Conservation (phyloP, 106 monocot species). For the Vanilla planifolia region DNA sequence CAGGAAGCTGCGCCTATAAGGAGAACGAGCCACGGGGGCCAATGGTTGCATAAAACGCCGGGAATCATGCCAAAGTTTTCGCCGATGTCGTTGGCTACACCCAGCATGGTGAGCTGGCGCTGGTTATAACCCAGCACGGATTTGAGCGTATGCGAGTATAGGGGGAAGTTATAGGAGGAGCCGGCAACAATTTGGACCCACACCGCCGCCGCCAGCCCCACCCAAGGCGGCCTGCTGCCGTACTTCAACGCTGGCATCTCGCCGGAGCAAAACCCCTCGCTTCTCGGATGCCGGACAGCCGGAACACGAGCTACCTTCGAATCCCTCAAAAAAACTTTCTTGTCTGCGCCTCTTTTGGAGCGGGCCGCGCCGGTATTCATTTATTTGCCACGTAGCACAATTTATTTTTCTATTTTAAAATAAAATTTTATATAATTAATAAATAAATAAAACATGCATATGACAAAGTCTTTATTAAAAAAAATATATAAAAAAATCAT, state of each 20-base stretch:
- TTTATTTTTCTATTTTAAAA: too few species aligned
- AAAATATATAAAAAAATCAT: too few species aligned
- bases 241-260: constrained; percentile 29
- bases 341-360: too few species aligned
- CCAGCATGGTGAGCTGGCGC: constrained; percentile 61
- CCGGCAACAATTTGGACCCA: constrained; percentile 79
- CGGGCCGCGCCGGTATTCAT: too few species aligned
- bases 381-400: too few species aligned
- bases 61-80: constrained; percentile 73
- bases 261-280: neutral
- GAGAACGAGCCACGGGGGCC: constrained; percentile 62
- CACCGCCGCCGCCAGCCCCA: constrained; percentile 78
- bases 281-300: too few species aligned
- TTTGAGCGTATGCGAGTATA: constrained; percentile 68
- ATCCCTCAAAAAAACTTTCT: too few species aligned
- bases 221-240: constrained; percentile 81
- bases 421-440: too few species aligned
- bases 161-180: constrained; percentile 57
- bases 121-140: constrained; percentile 59
- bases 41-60: constrained; percentile 51
- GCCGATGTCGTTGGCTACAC: constrained; percentile 77
- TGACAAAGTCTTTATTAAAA: too few species aligned
- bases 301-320: too few species aligned
- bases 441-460: too few species aligned
- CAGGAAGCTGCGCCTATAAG: constrained; percentile 36